These are phyloP conservation scores for Pascua guehoae DNA, from an alignment of 1,284 basidiomycete species.

Conservation along the genomic window DNA sequence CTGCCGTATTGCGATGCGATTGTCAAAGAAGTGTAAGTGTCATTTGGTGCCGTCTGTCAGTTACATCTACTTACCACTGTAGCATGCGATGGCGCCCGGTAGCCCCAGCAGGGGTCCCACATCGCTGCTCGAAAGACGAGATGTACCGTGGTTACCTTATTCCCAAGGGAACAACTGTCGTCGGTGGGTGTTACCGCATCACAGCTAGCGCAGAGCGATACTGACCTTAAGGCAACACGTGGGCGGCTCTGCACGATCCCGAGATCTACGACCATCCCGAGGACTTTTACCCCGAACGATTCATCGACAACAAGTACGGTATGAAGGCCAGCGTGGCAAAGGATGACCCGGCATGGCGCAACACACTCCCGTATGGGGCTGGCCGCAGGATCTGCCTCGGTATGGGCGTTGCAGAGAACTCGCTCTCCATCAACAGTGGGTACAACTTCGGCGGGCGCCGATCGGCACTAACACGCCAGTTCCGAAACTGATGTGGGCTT, in stretches of 20 bases:
- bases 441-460: background rate
- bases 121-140: constrained; percentile 10
- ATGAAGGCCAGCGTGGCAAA: constrained; percentile 1
- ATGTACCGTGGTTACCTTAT: constrained; percentile 9
- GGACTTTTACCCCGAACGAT: constrained; percentile 7
- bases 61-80: background rate
- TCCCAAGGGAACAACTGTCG: constrained; percentile 7
- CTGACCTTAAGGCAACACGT: constrained; percentile 1
- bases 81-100: constrained; percentile 13
- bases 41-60: constrained; percentile 1
- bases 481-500: constrained; percentile 12
- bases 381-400: constrained; percentile 8
- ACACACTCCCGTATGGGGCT: constrained; percentile 8
- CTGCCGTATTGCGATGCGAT: constrained; percentile 12
- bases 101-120: constrained; percentile 8
- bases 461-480: background rate
- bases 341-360: constrained; percentile 1
- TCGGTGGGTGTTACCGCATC: background rate
- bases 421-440: constrained; percentile 11
- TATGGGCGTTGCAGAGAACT: constrained; percentile 9
- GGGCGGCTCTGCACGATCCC: constrained; percentile 12
- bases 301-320: constrained; percentile 4
- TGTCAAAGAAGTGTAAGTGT: constrained; percentile 10
- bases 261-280: constrained; percentile 9
- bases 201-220: background rate